phyloP scores from a whole-genome alignment of 169 alveolate genomes.

The Eimeria falciformis region DNA sequence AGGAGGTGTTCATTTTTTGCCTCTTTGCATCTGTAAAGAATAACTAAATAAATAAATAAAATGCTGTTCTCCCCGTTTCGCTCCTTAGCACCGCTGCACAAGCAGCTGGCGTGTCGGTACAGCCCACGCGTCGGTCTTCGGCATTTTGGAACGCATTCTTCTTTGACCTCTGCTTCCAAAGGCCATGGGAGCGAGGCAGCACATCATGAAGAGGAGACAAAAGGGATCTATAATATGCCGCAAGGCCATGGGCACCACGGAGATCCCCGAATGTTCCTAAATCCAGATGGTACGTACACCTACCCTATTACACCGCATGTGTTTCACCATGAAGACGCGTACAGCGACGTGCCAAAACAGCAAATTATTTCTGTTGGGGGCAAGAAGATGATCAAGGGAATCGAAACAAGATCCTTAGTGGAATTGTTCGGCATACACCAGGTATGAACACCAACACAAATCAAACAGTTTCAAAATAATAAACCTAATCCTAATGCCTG shows the following conservation, averaged over 20 bases:
- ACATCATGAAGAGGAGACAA: background rate
- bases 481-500: too few species aligned
- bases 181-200: too few species aligned
- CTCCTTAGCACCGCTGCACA: background rate
- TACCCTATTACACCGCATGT: slow-evolving; percentile 83
- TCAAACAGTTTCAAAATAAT: background rate
- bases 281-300: slow-evolving; percentile 87
- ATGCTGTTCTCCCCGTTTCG: background rate
- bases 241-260: slow-evolving; percentile 81
- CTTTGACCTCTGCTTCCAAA: too few species aligned
- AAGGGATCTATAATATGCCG: slow-evolving; percentile 61
- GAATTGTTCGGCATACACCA: slow-evolving; percentile 86
- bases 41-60: background rate
- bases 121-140: background rate
- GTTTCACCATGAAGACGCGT: slow-evolving; percentile 89
- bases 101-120: background rate
- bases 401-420: slow-evolving; percentile 88
- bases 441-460: background rate
- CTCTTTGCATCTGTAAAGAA: background rate
- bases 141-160: too few species aligned
- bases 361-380: slow-evolving; percentile 88
- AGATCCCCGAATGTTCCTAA: slow-evolving; percentile 89
- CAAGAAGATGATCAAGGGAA: slow-evolving; percentile 88
- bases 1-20: background rate
- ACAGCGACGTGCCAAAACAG: slow-evolving; percentile 88